phyloP scores from a whole-genome alignment of 2,329 filamentous ascomycete species.

The Exophiala viscosa region DNA sequence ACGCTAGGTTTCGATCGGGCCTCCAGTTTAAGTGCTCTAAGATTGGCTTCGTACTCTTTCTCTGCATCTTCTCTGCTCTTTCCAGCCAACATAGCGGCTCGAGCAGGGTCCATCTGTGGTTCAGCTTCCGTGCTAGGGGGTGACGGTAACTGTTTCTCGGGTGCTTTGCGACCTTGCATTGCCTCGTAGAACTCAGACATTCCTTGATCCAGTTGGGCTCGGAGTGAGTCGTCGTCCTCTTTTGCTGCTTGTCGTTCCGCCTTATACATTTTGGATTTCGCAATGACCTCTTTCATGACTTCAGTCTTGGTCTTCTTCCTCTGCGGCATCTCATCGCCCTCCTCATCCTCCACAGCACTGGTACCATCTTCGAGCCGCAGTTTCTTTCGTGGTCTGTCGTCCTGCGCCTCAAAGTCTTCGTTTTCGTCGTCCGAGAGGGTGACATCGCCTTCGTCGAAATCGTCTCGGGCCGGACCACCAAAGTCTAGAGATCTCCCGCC shows the following conservation, averaged over 20 bases:
- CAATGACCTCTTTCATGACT: conserved; percentile 96
- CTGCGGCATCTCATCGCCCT: conserved; percentile 62
- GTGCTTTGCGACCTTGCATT: conserved; percentile 57
- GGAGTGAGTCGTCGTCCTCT: conserved; percentile 86
- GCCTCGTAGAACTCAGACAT: conserved; percentile 72
- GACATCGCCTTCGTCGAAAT: conserved; percentile 72
- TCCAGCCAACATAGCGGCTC: conserved; percentile 58
- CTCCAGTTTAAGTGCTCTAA: conserved; percentile 80
- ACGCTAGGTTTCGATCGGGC: conserved; percentile 80
- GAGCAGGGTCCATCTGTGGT: conserved; percentile 59
- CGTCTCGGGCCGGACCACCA: conserved; percentile 57
- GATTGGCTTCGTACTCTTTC: conserved; percentile 79
- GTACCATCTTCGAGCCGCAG: conserved; percentile 49
- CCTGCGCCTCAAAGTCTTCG: conserved; percentile 46
- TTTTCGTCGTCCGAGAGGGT: conserved; percentile 19
- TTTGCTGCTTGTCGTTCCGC: conserved; percentile 89
- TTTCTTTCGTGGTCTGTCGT: conserved; percentile 42
- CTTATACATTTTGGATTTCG: conserved; percentile 94
- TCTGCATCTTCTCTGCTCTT: conserved; percentile 66
- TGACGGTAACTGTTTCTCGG: conserved; percentile 49
- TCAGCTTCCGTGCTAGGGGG: conserved; percentile 41
- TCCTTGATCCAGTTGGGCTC: conserved; percentile 79
- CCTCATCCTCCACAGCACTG: conserved; percentile 37
- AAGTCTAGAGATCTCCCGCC: conserved; percentile 71
- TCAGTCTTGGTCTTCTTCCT: conserved; percentile 93